Percentiles rank a stretch among this genome's conserved stretches.
These are phyloP conservation scores for Arachnopeziza araneosa DNA, from an alignment of 2,329 filamentous ascomycete genomes.

Conservation along the genomic window DNA sequence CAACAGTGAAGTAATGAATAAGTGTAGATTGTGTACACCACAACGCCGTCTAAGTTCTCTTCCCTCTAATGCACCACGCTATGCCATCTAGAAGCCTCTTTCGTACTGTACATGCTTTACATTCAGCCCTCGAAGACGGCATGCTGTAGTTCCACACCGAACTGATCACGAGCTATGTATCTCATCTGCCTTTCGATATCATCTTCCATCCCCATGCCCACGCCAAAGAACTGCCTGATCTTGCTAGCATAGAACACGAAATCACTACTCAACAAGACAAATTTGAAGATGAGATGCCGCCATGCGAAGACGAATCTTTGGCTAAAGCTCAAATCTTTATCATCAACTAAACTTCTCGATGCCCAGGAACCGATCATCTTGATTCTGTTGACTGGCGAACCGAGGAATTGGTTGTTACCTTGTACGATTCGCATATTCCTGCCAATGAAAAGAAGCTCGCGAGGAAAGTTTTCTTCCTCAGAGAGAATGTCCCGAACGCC, in stretches of 20 bases:
- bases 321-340: conserved; percentile 54
- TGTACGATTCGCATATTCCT: conserved; percentile 69
- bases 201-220: conserved; percentile 86
- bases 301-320: conserved; percentile 66
- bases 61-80: conserved; percentile 3
- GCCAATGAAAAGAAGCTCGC: conserved; percentile 67
- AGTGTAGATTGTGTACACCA: neutral
- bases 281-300: conserved; percentile 74
- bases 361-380: conserved; percentile 95
- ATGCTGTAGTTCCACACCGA: conserved; percentile 86
- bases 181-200: conserved; percentile 86
- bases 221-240: conserved; percentile 68
- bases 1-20: neutral
- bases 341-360: conserved; percentile 73
- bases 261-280: conserved; percentile 71
- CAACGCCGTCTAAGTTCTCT: neutral
- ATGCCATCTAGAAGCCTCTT: neutral
- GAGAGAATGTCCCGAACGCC: conserved; percentile 60
- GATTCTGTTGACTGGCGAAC: conserved; percentile 74
- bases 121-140: conserved; percentile 76
- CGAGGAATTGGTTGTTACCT: conserved; percentile 67
- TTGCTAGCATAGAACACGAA: conserved; percentile 78
- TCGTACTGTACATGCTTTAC: neutral
- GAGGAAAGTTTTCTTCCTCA: conserved; percentile 65
- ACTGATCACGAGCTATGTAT: conserved; percentile 74